phyloP scores from a whole-genome alignment of 495 filamentous ascomycete genomes.

The Penicillium chermesinum region DNA sequence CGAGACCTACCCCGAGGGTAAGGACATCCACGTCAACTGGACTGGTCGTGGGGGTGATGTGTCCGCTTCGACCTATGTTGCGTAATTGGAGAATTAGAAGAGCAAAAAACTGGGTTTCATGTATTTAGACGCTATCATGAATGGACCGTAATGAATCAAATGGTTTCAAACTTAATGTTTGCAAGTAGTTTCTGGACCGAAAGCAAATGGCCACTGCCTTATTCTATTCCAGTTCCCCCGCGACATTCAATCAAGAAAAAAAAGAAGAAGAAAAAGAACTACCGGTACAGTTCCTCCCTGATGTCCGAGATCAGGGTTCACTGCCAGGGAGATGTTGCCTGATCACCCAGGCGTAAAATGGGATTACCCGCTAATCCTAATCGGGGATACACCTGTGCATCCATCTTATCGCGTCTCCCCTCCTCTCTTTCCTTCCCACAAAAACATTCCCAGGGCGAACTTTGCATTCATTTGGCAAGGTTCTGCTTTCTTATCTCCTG shows the following conservation, averaged over 20 bases:
- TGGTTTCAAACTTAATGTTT: conserved; percentile 1
- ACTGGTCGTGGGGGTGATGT: conserved; percentile 96
- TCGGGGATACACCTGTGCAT: conserved; percentile 10
- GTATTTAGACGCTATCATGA: conserved; percentile 31
- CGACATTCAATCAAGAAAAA: too few species aligned
- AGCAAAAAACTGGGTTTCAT: conserved; percentile 27
- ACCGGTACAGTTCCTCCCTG: too few species aligned
- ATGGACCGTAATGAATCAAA: conserved; percentile 26
- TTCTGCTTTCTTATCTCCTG: conserved; percentile 1
- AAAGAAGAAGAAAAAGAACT: too few species aligned
- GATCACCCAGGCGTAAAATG: too few species aligned
- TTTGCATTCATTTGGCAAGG: not conserved
- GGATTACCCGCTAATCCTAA: conserved; percentile 15
- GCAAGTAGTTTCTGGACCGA: too few species aligned
- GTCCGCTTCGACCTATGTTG: conserved; percentile 93
- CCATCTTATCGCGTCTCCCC: conserved; percentile 16
- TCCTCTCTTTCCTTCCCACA: conserved; percentile 14
- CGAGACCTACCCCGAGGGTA: conserved; percentile 75
- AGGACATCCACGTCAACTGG: conserved; percentile 99
- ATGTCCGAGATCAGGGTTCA: too few species aligned
- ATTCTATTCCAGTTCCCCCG: too few species aligned
- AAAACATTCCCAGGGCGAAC: conserved; percentile 5
- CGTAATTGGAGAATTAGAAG: conserved; percentile 51
- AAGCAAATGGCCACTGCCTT: too few species aligned
- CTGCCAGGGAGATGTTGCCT: too few species aligned